Evolutionary conservation across 2,329 filamentous ascomycete genomes (phyloP).

Genomic region (Taxawa tesnikishii): DNA sequence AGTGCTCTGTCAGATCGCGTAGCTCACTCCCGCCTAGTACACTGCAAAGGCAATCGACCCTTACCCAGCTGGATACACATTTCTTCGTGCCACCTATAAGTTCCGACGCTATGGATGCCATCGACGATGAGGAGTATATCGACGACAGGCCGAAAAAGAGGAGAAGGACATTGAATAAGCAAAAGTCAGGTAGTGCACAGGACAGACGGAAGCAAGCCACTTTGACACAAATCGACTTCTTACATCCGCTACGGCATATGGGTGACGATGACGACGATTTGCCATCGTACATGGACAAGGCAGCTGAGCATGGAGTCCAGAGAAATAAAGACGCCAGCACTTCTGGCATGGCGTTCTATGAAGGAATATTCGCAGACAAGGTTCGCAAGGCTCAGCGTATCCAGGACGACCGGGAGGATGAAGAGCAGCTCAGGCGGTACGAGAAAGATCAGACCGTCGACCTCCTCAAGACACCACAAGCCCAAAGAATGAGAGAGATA

Average conservation of each 20-base stretch:
- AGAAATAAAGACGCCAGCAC: too few species aligned
- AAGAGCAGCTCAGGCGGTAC: not conserved
- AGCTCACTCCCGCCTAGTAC: not conserved
- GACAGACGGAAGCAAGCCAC: conserved; percentile 10
- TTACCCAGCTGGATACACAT: not conserved
- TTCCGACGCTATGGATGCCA: not conserved
- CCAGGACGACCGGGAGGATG: conserved; percentile 1
- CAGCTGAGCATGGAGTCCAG: too few species aligned
- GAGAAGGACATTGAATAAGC: conserved; percentile 2
- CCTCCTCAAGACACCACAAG: conserved; percentile 8
- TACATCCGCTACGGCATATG: not conserved
- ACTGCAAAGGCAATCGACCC: not conserved
- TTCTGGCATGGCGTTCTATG: too few species aligned
- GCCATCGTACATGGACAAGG: not conserved
- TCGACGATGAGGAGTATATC: conserved; percentile 3
- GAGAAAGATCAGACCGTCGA: not conserved
- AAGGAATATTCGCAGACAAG: too few species aligned
- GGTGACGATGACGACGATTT: not conserved
- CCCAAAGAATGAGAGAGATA: conserved; percentile 9
- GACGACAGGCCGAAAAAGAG: conserved; percentile 6
- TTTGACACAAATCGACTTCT: conserved; percentile 9
- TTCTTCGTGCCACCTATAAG: not conserved
- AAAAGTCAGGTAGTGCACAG: too few species aligned
- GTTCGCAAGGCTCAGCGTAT: too few species aligned
- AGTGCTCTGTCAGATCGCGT: not conserved